phyloP scores from a whole-genome alignment of 805 yeast species.

The Yueomyces sinensis region DNA sequence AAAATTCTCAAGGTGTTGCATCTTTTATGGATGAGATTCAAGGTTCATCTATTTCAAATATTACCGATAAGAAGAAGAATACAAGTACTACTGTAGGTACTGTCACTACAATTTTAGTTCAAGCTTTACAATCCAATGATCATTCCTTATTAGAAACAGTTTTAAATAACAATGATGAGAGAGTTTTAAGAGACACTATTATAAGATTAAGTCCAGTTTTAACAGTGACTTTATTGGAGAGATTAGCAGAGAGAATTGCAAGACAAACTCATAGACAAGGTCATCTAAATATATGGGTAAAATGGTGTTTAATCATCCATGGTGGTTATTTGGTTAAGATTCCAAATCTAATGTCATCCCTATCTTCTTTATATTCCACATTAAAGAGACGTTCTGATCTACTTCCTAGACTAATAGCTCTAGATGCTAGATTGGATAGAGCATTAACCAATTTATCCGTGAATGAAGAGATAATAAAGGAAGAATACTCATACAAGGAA shows the following conservation, averaged over 20 bases:
- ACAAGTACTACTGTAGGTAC: conserved; percentile 58
- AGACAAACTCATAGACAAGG: conserved; percentile 42
- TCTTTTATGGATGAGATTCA: conserved; percentile 39
- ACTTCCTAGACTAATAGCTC: conserved; percentile 57
- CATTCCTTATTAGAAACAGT: conserved; percentile 78
- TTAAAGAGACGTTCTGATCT: conserved; percentile 52
- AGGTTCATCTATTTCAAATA: conserved; percentile 5
- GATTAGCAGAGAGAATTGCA: conserved; percentile 46
- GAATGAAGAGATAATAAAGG: conserved; percentile 23
- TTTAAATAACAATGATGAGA: conserved; percentile 39
- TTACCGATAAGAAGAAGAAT: conserved; percentile 14
- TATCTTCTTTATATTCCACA: conserved; percentile 53
- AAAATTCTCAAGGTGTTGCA: conserved; percentile 32
- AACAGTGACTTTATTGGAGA: conserved; percentile 43
- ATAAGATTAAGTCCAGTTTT: conserved; percentile 41
- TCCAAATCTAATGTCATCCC: conserved; percentile 37
- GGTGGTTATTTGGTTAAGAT: conserved; percentile 49
- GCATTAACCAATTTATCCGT: conserved; percentile 51
- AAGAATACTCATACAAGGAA: conserved; percentile 26
- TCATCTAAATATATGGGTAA: conserved; percentile 59
- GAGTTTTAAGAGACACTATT: conserved; percentile 40
- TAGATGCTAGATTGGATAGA: conserved; percentile 73
- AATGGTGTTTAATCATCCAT: conserved; percentile 71
- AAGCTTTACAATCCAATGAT: conserved; percentile 80
- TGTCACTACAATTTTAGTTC: conserved; percentile 70